Base-by-base conservation (phyloP, 2,329 filamentous ascomycete species). In the Paracoccidioides brasiliensis region DNA sequence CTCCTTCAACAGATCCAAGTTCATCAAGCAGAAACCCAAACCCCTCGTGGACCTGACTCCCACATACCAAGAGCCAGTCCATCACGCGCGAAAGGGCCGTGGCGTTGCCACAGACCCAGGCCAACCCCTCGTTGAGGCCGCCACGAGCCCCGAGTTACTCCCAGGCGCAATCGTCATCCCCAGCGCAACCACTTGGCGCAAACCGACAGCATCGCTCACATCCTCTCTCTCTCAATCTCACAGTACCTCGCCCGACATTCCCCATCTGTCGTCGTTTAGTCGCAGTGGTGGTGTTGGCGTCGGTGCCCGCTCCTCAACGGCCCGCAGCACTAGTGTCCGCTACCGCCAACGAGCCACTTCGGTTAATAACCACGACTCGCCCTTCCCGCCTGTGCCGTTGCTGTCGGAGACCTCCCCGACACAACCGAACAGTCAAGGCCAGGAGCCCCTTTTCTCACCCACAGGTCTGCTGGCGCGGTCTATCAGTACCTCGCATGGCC, bases 1-100 rank as follows among this genome's bases (percentile, higher is more conserved):
- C 42, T 69, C 72, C 55, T 64, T 77, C 4, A 68, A 70, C 43
- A 72, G 76, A 52, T 72, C 73, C n/a, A 69, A 67, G n/a, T 79
- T 78, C 1, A 61, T 68, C 52, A 67, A 63, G 5, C 72, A 69
- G 30, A 72, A 68, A 62, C 75, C 76, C 2, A 82, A 81, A 58
- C 85, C 86, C 1, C 75, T 90, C 5, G 70, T 90, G 35, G 85
- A 87, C 63, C 75, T 89, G 43, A 83, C 82, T 0, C 81, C 82
- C 0, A 74, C 76, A 51, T 85, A 84, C 64, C 75, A 78, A 52
- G 83, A 86, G 58, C 77, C 83, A 5, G 83, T 83, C 2, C 67
- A 69, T 42, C 67, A 71, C 57, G 58, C 56, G 4, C 63, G 64
- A 33, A 70, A 67, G 53, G 70, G 67, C 3, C 64, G 67, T 50